Evolutionary conservation across 306 rosid species (phyloP), one percentile per base, ranked within the genome.

Genomic region (Begonia peltatifolia): DNA sequence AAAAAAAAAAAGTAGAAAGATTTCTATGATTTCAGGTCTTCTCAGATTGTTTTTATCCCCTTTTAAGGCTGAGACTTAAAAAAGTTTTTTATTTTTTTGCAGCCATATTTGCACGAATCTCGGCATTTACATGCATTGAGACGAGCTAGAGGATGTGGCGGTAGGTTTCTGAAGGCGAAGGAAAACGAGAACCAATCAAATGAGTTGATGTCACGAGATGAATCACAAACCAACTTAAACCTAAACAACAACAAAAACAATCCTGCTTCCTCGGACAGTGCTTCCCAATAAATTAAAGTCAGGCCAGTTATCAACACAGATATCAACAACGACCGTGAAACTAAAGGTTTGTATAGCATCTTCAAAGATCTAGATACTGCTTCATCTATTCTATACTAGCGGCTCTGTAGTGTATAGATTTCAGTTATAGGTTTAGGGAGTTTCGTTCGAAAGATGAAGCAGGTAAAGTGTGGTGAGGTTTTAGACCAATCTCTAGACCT

Each of bases 31-130:
- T 20, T 2, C 23, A 3, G 23, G 23, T 1, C 23, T 20, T 20
- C 23, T 20, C 23, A 20, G 23, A 20, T 20, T 20, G 23, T 20
- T 20, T 20, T 20, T 20, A 20, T 20, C 23, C 23, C 23, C 7
- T 12, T 12, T 52, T 38, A 52, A 42, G 46, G 13, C 57, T 61
- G 42, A 22, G 22, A 17, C 18, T 17, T 25, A 6, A 25, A 25
- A 53, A 18, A 50, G 0, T 43, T 58, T 7, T 30, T 30, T 30
- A 3, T 30, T 30, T 30, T 30, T 46, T 75, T 70, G 84, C 87
- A 87, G 96, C 96, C 96, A 42, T 87, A 87, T 68, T 62, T 83
- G 83, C 96, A 87, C 23, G 96, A 87, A 71, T 87, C 96, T 50
- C 87, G 96, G 42, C 96, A 87, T 72, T 57, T 74, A 76, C 96